phyloP scores from a whole-genome alignment of 371 early-diverging fungal genomes.

The Syncephalastrum racemosum region DNA sequence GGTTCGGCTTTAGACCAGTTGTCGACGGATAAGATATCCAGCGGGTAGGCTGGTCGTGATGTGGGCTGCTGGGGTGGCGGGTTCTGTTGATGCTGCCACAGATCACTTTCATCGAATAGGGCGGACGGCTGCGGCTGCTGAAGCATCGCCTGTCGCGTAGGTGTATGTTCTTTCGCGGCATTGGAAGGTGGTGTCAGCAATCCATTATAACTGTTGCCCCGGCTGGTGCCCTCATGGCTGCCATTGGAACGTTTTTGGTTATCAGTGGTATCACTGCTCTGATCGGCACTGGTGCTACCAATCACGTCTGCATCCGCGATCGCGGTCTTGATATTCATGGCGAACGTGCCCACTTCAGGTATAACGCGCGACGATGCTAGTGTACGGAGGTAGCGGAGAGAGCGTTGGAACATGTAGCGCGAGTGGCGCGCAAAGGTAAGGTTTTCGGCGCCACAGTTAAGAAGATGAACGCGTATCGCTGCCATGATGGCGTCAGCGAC shows the following conservation, averaged over 20 bases:
- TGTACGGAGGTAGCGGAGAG: conserved; percentile 22
- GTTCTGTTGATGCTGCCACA: conserved; percentile 10
- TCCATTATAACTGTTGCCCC: conserved; percentile 7
- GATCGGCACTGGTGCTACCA: conserved; percentile 4
- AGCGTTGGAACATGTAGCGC: conserved; percentile 39
- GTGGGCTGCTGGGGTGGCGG: conserved; percentile 9
- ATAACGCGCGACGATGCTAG: conserved; percentile 19
- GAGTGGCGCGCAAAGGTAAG: conserved; percentile 29
- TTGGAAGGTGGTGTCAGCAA: conserved; percentile 5
- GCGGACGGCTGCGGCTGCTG: not conserved
- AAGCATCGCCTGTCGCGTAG: not conserved
- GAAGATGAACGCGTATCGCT: conserved; percentile 38
- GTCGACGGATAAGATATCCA: conserved; percentile 11
- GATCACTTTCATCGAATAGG: conserved; percentile 1
- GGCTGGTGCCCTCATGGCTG: conserved; percentile 2
- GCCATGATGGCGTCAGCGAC: conserved; percentile 33
- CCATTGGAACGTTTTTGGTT: not conserved
- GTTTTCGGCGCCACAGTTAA: conserved; percentile 31
- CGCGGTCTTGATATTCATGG: conserved; percentile 13
- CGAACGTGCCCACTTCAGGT: conserved; percentile 25
- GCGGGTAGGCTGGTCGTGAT: conserved; percentile 8
- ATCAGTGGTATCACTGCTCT: not conserved
- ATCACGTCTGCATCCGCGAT: conserved; percentile 16
- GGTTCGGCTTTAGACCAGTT: conserved; percentile 16
- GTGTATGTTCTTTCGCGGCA: not conserved